Base-by-base conservation (phyloP, 768 basidiomycete species). In the Pholiota microspora region DNA sequence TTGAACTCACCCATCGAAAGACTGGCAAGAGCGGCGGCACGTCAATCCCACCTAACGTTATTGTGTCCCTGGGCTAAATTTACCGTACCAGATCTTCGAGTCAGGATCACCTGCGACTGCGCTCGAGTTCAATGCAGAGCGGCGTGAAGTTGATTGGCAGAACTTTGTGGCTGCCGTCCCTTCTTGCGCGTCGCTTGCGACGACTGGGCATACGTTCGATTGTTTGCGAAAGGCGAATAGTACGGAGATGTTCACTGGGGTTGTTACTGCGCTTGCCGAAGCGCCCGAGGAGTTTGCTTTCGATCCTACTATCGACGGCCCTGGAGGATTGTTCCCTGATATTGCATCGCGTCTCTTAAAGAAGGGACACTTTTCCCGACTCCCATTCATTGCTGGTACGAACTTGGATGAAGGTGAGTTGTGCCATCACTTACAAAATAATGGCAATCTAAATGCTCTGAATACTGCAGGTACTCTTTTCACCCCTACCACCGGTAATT, bases 381-480 rank as follows among this genome's bases (percentile, higher is more conserved):
- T 81, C 2, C 78, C 79, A 0, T 76, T 78, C 56, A 79, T 81
- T 24, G 63, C 74, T 44, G 78, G 78, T 12, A 73, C 73, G 4
- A 70, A 67, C 56, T 62, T 74, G 3, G 77, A 81, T 59, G 78
- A 80, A 70, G 77, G 79, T 78, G 21, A n/a, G 62, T 45, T n/a
- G 34, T 10, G 32, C 7, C 10, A 40, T n/a, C n/a, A 18, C 32
- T 48, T 16, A 23, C n/a, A 12, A 27, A 32, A 45, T 45, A 8
- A 31, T 18, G 10, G 23, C 4, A 31, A 7, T 21, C 25, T 24
- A 29, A n/a, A 10, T 42, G 42, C 3, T 25, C n/a, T 29, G 7
- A 24, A 6, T 18, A 10, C 42, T 36, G 40, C 10, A 77, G 77
- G 70, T 2, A 77, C 77, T 3, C 7, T 60, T 7, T 77, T 77